Percentiles rank a stretch among this genome's conserved stretches.
Evolutionary conservation across 2,329 filamentous ascomycete species (phyloP).

Genomic region (Aureobasidium sp.): DNA sequence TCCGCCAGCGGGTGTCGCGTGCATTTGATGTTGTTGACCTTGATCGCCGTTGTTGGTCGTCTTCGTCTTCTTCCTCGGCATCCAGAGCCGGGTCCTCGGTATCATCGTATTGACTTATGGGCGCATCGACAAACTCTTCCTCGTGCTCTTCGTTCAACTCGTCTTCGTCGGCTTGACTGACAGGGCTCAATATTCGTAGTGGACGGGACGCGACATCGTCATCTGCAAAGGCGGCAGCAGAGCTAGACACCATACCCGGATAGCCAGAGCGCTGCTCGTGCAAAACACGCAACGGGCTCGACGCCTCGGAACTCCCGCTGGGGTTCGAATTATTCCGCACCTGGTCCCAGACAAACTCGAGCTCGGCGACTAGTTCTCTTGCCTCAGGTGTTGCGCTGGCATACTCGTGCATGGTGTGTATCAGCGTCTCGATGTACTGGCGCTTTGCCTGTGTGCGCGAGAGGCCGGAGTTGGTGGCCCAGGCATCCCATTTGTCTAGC

Average conservation of each 20-base stretch:
- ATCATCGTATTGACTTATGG: conserved; percentile 19
- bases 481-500: conserved; percentile 64
- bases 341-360: conserved; percentile 99
- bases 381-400: conserved; percentile 79
- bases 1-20: conserved; percentile 60
- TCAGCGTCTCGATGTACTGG: conserved; percentile 85
- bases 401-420: conserved; percentile 95
- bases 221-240: conserved; percentile 2
- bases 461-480: conserved; percentile 79
- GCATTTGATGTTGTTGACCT: conserved; percentile 16
- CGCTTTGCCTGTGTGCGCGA: conserved; percentile 89
- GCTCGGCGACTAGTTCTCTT: conserved; percentile 77
- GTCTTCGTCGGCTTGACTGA: conserved; percentile 59
- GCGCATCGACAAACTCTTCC: conserved; percentile 23
- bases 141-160: conserved; percentile 36
- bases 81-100: neutral
- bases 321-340: conserved; percentile 63
- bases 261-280: conserved; percentile 3
- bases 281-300: conserved; percentile 14
- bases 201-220: conserved; percentile 16
- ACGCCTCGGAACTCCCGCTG: conserved; percentile 5
- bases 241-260: conserved; percentile 4
- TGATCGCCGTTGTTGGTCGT: conserved; percentile 2
- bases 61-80: conserved; percentile 13
- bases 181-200: conserved; percentile 65